phyloP scores from a whole-genome alignment of 257 asterid genomes.

The Thymus mandschuricus region DNA sequence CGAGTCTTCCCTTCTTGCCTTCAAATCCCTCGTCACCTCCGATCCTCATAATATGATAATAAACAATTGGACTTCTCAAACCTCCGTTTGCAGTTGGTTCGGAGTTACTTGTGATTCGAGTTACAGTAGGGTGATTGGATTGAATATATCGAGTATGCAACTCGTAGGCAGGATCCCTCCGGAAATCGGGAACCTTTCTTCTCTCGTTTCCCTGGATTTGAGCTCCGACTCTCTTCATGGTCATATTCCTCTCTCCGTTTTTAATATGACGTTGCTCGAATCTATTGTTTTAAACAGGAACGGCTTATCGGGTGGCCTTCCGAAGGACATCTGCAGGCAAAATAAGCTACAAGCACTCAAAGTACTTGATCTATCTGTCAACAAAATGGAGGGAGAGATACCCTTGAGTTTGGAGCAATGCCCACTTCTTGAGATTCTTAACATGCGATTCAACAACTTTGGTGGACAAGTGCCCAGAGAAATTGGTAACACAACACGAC shows the following conservation, averaged over 20 bases:
- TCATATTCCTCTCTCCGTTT: conserved; percentile 18
- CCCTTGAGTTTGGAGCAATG: conserved; percentile 21
- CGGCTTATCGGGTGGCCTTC: too few species aligned
- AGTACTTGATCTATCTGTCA: too few species aligned
- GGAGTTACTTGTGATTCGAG: conserved; percentile 4
- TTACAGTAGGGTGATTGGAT: too few species aligned
- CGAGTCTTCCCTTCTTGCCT: not conserved
- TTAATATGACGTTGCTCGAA: too few species aligned
- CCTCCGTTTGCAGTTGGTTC: not conserved
- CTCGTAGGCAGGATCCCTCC: conserved; percentile 36
- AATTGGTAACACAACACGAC: conserved; percentile 4
- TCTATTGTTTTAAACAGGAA: too few species aligned
- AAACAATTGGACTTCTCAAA: not conserved
- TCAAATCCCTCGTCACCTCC: too few species aligned
- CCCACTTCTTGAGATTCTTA: not conserved
- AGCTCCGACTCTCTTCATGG: conserved; percentile 27
- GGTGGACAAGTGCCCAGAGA: conserved; percentile 10
- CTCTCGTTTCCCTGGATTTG: conserved; percentile 27
- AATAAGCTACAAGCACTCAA: not conserved
- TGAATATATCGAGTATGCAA: not conserved
- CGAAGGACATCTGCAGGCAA: too few species aligned
- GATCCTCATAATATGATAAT: not conserved
- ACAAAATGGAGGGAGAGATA: not conserved
- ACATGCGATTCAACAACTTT: not conserved
- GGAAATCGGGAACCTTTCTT: conserved; percentile 36